Conservation (phyloP, 2,329 filamentous ascomycete genomes). For the Coccinonectria pachysandricola region DNA sequence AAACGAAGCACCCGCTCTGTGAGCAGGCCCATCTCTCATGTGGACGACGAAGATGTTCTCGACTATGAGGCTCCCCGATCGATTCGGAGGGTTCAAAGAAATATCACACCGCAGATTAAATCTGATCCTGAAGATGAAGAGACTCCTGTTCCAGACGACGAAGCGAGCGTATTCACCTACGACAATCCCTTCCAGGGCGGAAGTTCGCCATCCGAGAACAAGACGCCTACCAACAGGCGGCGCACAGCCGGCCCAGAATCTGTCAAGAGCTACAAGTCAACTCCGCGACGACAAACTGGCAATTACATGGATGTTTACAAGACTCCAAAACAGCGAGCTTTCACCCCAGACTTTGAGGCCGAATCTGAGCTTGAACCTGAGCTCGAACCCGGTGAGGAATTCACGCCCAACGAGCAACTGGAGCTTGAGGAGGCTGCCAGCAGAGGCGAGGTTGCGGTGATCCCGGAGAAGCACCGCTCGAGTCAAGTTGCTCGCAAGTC, state of each 20-base stretch:
- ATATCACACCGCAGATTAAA: conserved; percentile 43
- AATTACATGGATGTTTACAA: conserved; percentile 15
- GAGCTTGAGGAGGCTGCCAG: conserved; percentile 61
- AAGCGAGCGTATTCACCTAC: conserved; percentile 62
- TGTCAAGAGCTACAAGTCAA: conserved; percentile 31
- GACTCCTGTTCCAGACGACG: conserved; percentile 26
- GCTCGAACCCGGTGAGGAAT: conserved; percentile 77
- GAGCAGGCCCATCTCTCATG: conserved; percentile 43
- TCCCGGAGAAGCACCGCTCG: conserved; percentile 31
- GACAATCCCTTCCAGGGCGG: conserved; percentile 91
- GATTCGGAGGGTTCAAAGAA: conserved; percentile 40
- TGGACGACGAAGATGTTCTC: conserved; percentile 35
- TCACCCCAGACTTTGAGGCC: conserved; percentile 24
- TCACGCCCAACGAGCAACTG: conserved; percentile 81
- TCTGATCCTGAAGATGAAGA: conserved; percentile 36
- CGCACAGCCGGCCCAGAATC: conserved; percentile 35
- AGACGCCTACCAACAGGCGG: conserved; percentile 38
- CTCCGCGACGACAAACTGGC: conserved; percentile 34
- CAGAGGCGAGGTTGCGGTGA: conserved; percentile 37
- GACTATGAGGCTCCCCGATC: conserved; percentile 30
- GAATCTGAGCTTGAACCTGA: no score
- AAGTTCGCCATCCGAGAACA: conserved; percentile 51
- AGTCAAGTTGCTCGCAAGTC: conserved; percentile 28
- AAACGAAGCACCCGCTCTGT: conserved; percentile 45
- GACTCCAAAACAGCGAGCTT: conserved; percentile 47